These are phyloP conservation scores for Calonectria henricotiae DNA, from an alignment of 2,329 filamentous ascomycete genomes.

Conservation along the genomic window DNA sequence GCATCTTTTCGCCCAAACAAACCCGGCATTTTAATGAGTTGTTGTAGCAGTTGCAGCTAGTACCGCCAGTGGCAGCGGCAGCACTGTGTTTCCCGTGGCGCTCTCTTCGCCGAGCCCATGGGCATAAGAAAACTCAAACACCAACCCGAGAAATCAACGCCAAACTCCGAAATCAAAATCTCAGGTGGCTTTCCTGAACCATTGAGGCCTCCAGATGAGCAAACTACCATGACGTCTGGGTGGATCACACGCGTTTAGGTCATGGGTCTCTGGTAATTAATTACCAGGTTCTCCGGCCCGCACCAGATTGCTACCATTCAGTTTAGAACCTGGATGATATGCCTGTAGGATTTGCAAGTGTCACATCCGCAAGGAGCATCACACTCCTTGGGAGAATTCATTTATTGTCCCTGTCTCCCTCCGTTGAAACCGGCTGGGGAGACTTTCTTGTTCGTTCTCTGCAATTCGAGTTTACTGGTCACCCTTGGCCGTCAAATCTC, in stretches of 20 bases:
- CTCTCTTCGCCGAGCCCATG: not conserved
- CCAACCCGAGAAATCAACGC: slow-evolving; percentile 2
- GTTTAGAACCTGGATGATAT: not conserved
- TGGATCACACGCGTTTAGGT: slow-evolving; percentile 22
- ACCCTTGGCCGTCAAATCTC: not conserved
- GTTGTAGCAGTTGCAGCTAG: not conserved
- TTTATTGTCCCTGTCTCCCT: slow-evolving; percentile 4
- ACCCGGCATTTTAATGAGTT: not conserved
- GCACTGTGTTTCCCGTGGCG: not conserved
- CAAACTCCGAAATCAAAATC: not conserved
- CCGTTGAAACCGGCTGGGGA: not conserved
- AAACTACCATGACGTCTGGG: slow-evolving; percentile 30
- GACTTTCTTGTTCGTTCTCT: slow-evolving; percentile 1
- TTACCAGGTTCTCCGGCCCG: slow-evolving; percentile 29
- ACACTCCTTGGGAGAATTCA: not conserved
- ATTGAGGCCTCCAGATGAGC: slow-evolving; percentile 10
- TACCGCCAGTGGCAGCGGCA: too few relatives aligned
- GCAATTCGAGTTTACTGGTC: not conserved
- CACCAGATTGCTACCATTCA: slow-evolving; percentile 14
- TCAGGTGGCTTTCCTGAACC: not conserved
- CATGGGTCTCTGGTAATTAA: slow-evolving; percentile 35
- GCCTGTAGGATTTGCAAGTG: slow-evolving; percentile 17
- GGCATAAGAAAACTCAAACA: not conserved
- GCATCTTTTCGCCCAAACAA: not conserved
- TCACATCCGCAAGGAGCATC: not conserved